A percentile compares a stretch with the other conserved stretches of the same genome.
phyloP scores from a whole-genome alignment of 352 stramenopile genomes.

The Phytophthora crassamura region DNA sequence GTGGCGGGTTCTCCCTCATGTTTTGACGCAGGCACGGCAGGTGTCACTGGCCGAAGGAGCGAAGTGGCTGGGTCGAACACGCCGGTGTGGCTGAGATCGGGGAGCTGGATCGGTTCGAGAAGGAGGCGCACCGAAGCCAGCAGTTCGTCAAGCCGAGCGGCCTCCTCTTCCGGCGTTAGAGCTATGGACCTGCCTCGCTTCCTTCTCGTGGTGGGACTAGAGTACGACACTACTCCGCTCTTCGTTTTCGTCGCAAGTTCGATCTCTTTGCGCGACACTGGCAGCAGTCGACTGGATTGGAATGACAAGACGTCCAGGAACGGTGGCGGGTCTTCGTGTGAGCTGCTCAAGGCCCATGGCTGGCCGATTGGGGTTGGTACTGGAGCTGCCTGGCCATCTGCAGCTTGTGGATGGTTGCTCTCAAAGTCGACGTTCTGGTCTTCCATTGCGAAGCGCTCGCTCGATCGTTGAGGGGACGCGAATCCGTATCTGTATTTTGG shows the following conservation, averaged over 20 bases:
- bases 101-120: conserved; percentile 65
- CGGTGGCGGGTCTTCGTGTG: conserved; percentile 35
- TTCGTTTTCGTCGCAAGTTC: conserved; percentile 13
- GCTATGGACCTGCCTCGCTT: neutral
- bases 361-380: conserved; percentile 8
- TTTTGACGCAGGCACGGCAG: conserved; percentile 11
- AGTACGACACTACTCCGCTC: neutral
- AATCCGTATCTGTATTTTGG: neutral
- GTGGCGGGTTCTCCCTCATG: neutral
- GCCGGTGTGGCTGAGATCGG: conserved; percentile 65
- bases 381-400: neutral
- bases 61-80: conserved; percentile 35
- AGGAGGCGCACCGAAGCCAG: conserved; percentile 54
- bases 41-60: conserved; percentile 24
- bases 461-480: neutral
- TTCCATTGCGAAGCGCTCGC: neutral
- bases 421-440: neutral
- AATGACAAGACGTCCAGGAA: conserved; percentile 75
- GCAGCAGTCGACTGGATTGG: conserved; percentile 62
- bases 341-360: conserved; percentile 1
- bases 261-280: conserved; percentile 43
- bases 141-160: conserved; percentile 41
- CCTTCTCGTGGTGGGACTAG: neutral
- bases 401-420: neutral
- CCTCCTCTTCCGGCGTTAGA: conserved; percentile 15